Evolutionary conservation across 768 basidiomycete genomes (phyloP), one percentile per base, ranked within the genome.

Genomic region (Termitomyces sp.): DNA sequence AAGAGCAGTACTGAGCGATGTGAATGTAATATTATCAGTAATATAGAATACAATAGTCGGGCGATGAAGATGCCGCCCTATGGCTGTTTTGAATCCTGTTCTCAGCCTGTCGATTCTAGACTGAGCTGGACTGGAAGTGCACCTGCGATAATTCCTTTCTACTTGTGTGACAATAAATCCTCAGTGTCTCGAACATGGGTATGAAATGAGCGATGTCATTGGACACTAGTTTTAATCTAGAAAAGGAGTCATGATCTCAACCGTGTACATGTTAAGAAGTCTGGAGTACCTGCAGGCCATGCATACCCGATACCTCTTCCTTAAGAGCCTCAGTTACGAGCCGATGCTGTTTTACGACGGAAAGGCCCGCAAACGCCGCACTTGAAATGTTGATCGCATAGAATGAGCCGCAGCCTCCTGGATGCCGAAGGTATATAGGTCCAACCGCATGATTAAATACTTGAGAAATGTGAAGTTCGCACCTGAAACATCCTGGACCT

Each of bases 401-500:
- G 72, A 98, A 99, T 4, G 86, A 81, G n/a, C 97, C 97, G 66
- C 97, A 98, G 22, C 97, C 97, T 51, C 94, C 96, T 97, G 41
- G 16, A 51, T 22, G n/a, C 22, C 27, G 11, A n/a, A 15, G 15
- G 3, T 7, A 22, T 25, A 31, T 33, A 39, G 42, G 27, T 38
- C 5, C 11, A 41, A 12, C 25, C 12, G 6, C 2, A 27, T n/a
- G 1, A 27, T 20, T 13, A 10, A 22, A 25, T 7, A 3, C 20
- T n/a, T 32, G 12, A 36, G 7, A 38, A 5, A 22, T n/a, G 46
- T 32, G 29, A 31, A 39, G 20, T 45, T 49, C 54, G 22, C 42
- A 94, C 96, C 96, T 25, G 95, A 98, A n/a, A 95, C 83, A 69
- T 99, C 96, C 73, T 94, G 86, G 2, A 98, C 94, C 57, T 84